Evolutionary conservation across 2,329 filamentous ascomycete genomes (phyloP), one percentile per base, ranked within the genome.

Genomic region (Botrytis galanthina): DNA sequence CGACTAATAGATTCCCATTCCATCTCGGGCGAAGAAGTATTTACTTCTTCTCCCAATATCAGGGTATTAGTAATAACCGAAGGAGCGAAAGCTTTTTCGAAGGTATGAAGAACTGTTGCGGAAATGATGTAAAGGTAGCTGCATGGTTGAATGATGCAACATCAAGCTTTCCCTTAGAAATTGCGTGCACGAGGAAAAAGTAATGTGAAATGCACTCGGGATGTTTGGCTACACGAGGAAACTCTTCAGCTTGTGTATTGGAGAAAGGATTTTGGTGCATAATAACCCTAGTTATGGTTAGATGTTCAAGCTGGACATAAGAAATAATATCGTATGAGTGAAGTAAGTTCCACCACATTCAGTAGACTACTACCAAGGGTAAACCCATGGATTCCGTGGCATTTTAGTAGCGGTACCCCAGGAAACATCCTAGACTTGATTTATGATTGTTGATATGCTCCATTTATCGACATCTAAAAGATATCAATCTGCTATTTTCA

Each of bases 391-490:
- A 39, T 22, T 5, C 5, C 61, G 39, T 22, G 18, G n/a, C 32
- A 72, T 46, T 72, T 72, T 48, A 48, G 51, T 10, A 35, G 54
- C 32, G 9, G 14, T 14, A 9, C n/a, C 29, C 12, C 6, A 37
- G 62, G 10, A 46, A 46, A 60, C 2, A 60, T 68, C 62, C 29
- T 32, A 42, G 51, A 48, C 63, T 35, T 46, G 20, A 42, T 54
- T n/a, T 46, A n/a, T 72, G 42, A 32, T 69, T 68, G 26, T 72
- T 59, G 51, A 51, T 29, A 48, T 32, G 51, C 26, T 72, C 26
- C 29, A 60, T 72, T 69, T 20, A 35, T 61, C 0, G 62, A 60
- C 32, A 2, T 48, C 62, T 68, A 61, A 37, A 57, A 68, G 39
- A 46, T 59, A 68, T 68, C 61, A 18, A 32, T 12, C 37, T 60